phyloP scores from a whole-genome alignment of 495 filamentous ascomycete genomes.

The Neurospora sp. region DNA sequence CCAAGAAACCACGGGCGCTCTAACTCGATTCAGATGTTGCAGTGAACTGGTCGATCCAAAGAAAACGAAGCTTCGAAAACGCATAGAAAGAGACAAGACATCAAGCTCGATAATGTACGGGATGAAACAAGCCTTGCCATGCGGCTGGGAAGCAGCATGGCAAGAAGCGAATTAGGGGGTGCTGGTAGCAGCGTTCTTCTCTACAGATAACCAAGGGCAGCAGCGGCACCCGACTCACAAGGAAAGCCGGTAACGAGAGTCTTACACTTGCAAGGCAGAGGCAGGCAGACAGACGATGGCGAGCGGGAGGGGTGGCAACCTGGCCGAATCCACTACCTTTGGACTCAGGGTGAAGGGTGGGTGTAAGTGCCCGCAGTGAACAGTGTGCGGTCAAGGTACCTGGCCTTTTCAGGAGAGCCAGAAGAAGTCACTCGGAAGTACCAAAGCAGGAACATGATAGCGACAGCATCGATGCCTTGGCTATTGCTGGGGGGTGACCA shows the following conservation, averaged over 20 bases:
- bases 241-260: constrained; percentile 8
- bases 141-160: constrained; percentile 37
- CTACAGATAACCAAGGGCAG: constrained; percentile 5
- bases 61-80: constrained; percentile 30
- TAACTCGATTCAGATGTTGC: constrained; percentile 31
- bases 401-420: neutral
- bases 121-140: constrained; percentile 41
- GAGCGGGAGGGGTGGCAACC: neutral
- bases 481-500: neutral
- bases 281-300: constrained; percentile 3
- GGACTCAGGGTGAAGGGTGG: neutral
- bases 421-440: constrained; percentile 16
- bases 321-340: neutral
- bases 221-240: constrained; percentile 12
- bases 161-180: constrained; percentile 30
- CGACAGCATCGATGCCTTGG: constrained; percentile 4
- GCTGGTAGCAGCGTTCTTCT: constrained; percentile 1
- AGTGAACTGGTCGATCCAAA: constrained; percentile 20
- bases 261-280: constrained; percentile 1
- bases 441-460: constrained; percentile 11
- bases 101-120: constrained; percentile 26
- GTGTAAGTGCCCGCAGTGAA: constrained; percentile 15
- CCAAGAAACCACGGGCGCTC: constrained; percentile 23
- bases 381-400: constrained; percentile 7
- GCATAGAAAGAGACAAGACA: constrained; percentile 38